Evolutionary conservation across 75 land plant genomes (phyloP), one percentile per base, ranked within the genome.

Genomic region (Cunninghamia lanceolata): DNA sequence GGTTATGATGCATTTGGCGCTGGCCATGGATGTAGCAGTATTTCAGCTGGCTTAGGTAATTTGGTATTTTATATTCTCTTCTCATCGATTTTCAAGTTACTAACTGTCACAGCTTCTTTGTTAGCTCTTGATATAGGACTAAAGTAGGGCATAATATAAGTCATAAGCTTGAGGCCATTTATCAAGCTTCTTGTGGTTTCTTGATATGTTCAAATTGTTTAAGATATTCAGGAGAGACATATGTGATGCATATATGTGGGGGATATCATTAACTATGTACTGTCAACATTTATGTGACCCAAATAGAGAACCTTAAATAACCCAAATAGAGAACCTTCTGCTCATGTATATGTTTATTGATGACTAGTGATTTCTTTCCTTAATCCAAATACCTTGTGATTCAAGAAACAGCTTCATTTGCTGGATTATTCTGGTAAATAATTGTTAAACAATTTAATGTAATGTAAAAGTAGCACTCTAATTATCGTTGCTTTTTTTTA

Each of bases 11-110:
- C 95, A 70, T 95, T 95, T 92, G 94, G 92, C 80, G 89, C 95
- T 39, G 95, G 93, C 34, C 96, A 95, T 89, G 93, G 96, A 86
- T 95, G 94, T 84, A 93, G 88, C 84, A 95, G 95, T 52, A 86
- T 95, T 39, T 95, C 96, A 85, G 96, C 96, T 85, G 96, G 95
- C 63, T 90, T 95, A 84, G 96, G 96, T 95, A 90, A 25, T 32
- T 25, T 73, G 75, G 3, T 73, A 73, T 34, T n/a, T 34, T 34
- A 73, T 73, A 11, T 73, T 73, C 75, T 34, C 36, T 73, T 73
- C 36, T 34, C 38, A 73, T 32, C 9, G 13, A 73, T 32, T 32
- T 73, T 34, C 9, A 73, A 32, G 36, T 34, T 73, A 73, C 36
- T 73, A 73, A 14, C 36, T 15, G 11, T 34, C 34, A 9, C 34